Evolutionary conservation across 75 land plant genomes (phyloP).

Genomic region (Pseudotsuga menziesii): DNA sequence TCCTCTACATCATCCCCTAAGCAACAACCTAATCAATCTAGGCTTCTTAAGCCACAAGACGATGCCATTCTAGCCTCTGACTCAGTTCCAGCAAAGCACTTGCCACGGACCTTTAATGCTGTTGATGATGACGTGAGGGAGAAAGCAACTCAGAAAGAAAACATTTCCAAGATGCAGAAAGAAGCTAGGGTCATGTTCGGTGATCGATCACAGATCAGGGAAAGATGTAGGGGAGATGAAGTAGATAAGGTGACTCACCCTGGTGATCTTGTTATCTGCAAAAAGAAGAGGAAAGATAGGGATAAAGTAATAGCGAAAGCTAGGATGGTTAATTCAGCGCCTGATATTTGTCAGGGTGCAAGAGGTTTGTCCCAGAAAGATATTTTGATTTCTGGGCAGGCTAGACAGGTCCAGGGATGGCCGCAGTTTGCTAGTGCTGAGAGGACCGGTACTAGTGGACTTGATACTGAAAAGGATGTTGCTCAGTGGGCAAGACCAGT

Average conservation of each 20-base stretch:
- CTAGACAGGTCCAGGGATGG: slow-evolving; percentile 26
- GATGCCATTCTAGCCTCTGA: slow-evolving; percentile 32
- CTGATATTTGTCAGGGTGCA: slow-evolving; percentile 19
- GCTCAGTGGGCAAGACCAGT: slow-evolving; percentile 78
- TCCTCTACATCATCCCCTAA: slow-evolving; percentile 28
- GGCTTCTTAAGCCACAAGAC: slow-evolving; percentile 19
- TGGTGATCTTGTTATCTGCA: slow-evolving; percentile 90
- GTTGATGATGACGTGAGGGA: slow-evolving; percentile 18
- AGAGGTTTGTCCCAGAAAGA: slow-evolving; percentile 20
- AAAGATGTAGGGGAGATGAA: slow-evolving; percentile 26
- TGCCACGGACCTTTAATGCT: slow-evolving; percentile 14
- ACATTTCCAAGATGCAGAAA: slow-evolving; percentile 24
- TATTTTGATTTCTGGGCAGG: slow-evolving; percentile 12
- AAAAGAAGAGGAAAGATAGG: slow-evolving; percentile 90
- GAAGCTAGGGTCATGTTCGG: slow-evolving; percentile 29
- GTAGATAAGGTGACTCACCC: slow-evolving; percentile 63
- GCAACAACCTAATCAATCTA: slow-evolving; percentile 9
- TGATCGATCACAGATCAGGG: slow-evolving; percentile 21
- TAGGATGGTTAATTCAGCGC: slow-evolving; percentile 31
- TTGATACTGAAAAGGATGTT: slow-evolving; percentile 26
- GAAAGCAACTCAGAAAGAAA: slow-evolving; percentile 10
- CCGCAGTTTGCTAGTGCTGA: slow-evolving; percentile 24
- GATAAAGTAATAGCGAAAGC: slow-evolving; percentile 44
- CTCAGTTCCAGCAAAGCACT: slow-evolving; percentile 12
- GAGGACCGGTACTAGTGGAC: slow-evolving; percentile 26